These are phyloP conservation scores for Sporopachydermia lactativora DNA, from an alignment of 805 yeast genomes.

Conservation along the genomic window DNA sequence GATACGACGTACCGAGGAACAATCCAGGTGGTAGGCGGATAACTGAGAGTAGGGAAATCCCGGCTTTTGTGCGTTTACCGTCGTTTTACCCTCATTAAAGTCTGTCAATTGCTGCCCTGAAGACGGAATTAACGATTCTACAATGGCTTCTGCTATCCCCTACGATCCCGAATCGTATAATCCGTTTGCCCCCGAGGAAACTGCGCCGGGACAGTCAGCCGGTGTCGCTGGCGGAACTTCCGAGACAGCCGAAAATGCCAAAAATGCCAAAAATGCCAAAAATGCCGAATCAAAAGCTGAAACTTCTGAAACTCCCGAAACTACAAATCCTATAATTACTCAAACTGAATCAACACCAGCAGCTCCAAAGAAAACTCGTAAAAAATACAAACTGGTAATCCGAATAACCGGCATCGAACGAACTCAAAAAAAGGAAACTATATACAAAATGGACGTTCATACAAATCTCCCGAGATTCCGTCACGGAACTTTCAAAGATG, in stretches of 20 bases:
- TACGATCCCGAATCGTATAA: constrained; percentile 6
- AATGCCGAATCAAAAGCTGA: constrained; percentile 4
- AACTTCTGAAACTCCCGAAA: constrained; percentile 4
- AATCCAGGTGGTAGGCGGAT: no score
- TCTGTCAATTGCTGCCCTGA: no score
- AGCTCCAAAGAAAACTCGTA: constrained; percentile 7
- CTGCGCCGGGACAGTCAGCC: constrained; percentile 5
- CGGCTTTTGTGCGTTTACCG: no score
- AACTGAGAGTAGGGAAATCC: no score
- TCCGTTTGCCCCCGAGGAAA: constrained; percentile 3
- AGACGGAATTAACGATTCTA: no score
- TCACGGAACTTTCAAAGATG: constrained; percentile 50
- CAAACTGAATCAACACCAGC: constrained; percentile 9
- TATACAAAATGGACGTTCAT: constrained; percentile 53
- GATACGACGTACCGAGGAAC: no score
- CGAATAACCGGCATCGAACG: constrained; percentile 60
- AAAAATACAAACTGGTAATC: constrained; percentile 30
- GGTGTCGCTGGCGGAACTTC: not conserved
- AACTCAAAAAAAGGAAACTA: constrained; percentile 64
- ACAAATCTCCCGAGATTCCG: constrained; percentile 68
- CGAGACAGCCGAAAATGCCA: constrained; percentile 2
- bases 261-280: constrained; percentile 2
- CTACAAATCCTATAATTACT: no score
- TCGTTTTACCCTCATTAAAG: no score
- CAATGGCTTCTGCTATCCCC: constrained; percentile 12